Percentiles rank a stretch among this genome's conserved stretches.
Evolutionary conservation across 768 basidiomycete species (phyloP).

Genomic region (Rhodotorula graminis): DNA sequence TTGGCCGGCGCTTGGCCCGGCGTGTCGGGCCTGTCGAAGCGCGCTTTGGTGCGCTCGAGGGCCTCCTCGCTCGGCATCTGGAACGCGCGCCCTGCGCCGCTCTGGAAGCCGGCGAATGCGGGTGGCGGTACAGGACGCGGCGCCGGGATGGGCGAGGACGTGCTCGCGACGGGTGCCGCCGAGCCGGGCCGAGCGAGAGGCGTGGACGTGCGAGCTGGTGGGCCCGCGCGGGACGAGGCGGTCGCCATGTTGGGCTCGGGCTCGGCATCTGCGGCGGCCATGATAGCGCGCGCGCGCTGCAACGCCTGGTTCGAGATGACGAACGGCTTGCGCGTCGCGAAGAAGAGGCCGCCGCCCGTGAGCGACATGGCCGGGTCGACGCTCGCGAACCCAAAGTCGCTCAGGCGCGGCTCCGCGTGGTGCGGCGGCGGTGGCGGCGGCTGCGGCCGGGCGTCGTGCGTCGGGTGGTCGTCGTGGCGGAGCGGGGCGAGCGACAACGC

Average conservation of each 20-base stretch:
- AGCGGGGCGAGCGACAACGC: neutral
- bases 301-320: conserved; percentile 15
- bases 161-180: neutral
- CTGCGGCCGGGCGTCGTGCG: neutral
- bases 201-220: neutral
- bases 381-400: conserved; percentile 8
- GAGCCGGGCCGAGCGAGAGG: neutral
- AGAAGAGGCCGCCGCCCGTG: conserved; percentile 18
- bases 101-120: conserved; percentile 2
- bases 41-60: neutral
- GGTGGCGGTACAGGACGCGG: conserved; percentile 2
- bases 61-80: conserved; percentile 18
- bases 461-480: neutral
- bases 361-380: neutral
- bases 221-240: neutral
- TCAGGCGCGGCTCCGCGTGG: conserved; percentile 1
- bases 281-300: neutral
- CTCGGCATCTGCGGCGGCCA: neutral
- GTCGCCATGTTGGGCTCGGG: neutral
- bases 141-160: conserved; percentile 3
- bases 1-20: neutral
- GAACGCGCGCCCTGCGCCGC: neutral
- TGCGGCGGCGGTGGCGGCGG: too few species aligned
- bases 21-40: neutral
- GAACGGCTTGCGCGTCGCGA: conserved; percentile 20